A percentile compares a stretch with the other conserved stretches of the same genome.
Evolutionary conservation across 177 flowering plant genomes (phyloP).

Genomic region (Tripterygium wilfordii): DNA sequence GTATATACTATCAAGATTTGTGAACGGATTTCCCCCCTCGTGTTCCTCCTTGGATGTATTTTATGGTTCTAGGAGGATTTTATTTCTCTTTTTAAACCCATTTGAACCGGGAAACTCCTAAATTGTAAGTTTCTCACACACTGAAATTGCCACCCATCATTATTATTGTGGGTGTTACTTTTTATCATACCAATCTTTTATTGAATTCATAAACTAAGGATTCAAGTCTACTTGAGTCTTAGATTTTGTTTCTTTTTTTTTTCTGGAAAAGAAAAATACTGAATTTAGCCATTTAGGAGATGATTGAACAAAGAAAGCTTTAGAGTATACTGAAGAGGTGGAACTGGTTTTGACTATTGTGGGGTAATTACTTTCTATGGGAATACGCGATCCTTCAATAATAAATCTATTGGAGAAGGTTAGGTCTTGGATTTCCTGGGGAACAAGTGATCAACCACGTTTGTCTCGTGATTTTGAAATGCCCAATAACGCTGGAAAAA

Average conservation of each 20-base stretch:
- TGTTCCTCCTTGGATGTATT: conserved; percentile 26
- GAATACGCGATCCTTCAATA: conserved; percentile 50
- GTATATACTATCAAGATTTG: conserved; percentile 15
- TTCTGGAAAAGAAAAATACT: not conserved
- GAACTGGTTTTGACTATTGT: not conserved
- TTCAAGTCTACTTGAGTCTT: conserved; percentile 1
- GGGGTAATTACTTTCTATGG: conserved; percentile 40
- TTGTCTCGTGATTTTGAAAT: conserved; percentile 21
- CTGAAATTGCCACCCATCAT: conserved; percentile 33
- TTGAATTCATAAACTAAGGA: not conserved
- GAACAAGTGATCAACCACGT: conserved; percentile 22
- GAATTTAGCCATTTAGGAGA: conserved; percentile 2
- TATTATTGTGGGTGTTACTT: conserved; percentile 40
- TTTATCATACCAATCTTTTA: not conserved
- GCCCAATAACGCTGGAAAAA: conserved; percentile 22
- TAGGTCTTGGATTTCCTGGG: conserved; percentile 63
- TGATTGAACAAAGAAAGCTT: too few relatives aligned
- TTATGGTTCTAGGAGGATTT: conserved; percentile 36
- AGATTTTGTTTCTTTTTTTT: conserved; percentile 5
- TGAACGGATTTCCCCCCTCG: not conserved
- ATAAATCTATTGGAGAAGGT: conserved; percentile 45
- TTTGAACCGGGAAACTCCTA: too few relatives aligned
- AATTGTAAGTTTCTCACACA: too few relatives aligned
- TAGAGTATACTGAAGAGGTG: not conserved
- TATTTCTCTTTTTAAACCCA: not conserved